Base-by-base conservation (phyloP, 441 rosid genomes). In the Populus hybrid region DNA sequence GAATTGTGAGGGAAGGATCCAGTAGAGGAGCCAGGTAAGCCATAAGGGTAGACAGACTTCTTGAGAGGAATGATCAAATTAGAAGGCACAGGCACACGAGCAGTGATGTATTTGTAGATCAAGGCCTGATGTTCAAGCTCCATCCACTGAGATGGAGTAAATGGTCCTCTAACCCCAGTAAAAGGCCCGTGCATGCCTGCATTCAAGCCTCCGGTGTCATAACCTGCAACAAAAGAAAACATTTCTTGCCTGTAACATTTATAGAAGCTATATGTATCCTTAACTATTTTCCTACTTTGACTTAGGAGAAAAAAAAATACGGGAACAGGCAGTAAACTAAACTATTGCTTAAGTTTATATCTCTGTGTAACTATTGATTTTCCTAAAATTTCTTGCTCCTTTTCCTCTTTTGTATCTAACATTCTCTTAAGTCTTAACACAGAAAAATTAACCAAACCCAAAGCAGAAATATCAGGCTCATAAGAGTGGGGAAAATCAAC, bases 111-210 rank as follows among this genome's bases (percentile, higher is more conserved):
- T 78, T 88, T 90, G 90, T 84, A 91, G 88, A 93, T 91, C 89
- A 88, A 86, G 69, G 93, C 90, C 84, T 93, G 95, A 64, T 90
- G 94, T 81, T 93, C 90, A 24, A 93, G 81, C 84, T 91, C 97
- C 78, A 88, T 85, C 95, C 92, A 86, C 77, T 93, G 95, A 59
- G 90, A 86, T 71, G 87, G 88, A 81, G 95, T 87, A 65, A 92
- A 89, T 42, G 90, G 87, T 69, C 88, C 90, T 83, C 85, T 84
- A 23, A 64, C 76, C 36, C 90, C 91, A 71, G 78, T 64, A 72
- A 85, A 73, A 75, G 73, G 63, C 40, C 83, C 91, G 81, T 83
- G 85, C 90, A 90, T 81, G 87, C 73, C 78, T 80, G 81, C 69
- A 72, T 71, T 81, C 73, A 83, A 69, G 76, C 73, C 74, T 73